Percentiles rank a stretch among this genome's conserved stretches.
Evolutionary conservation across 2,329 filamentous ascomycete genomes (phyloP).

Genomic region (Lecanicillium sp.): DNA sequence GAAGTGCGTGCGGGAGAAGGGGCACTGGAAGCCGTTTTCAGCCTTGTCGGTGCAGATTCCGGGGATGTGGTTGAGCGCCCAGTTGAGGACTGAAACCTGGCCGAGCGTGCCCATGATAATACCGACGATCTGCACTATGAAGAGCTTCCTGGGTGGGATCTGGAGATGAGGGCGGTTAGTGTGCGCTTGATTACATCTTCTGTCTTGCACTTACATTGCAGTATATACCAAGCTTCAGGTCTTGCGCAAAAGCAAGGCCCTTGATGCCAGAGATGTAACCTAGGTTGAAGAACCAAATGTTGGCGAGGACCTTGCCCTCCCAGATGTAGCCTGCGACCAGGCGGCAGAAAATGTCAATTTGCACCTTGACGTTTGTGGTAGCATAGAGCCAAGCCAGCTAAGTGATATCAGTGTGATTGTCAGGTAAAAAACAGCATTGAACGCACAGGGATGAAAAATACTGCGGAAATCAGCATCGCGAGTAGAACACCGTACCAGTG

Average conservation of each 20-base stretch:
- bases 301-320: slow-evolving; percentile 35
- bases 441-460: slow-evolving; percentile 26
- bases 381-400: slow-evolving; percentile 30
- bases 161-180: slow-evolving; percentile 18
- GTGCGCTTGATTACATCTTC: background rate
- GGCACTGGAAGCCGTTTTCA: slow-evolving; percentile 39
- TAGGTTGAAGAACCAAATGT: slow-evolving; percentile 33
- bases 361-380: slow-evolving; percentile 37
- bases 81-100: slow-evolving; percentile 34
- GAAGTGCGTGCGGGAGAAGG: slow-evolving; percentile 36
- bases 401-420: background rate
- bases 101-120: slow-evolving; percentile 38
- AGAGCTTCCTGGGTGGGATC: slow-evolving; percentile 39
- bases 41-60: slow-evolving; percentile 41
- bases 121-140: slow-evolving; percentile 37
- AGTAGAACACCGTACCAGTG: slow-evolving; percentile 28
- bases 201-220: slow-evolving; percentile 21
- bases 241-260: slow-evolving; percentile 35
- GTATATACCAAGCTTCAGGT: slow-evolving; percentile 41
- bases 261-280: slow-evolving; percentile 38
- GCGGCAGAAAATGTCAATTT: slow-evolving; percentile 39
- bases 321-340: slow-evolving; percentile 40
- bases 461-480: slow-evolving; percentile 22
- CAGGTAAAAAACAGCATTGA: background rate
- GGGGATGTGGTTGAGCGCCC: slow-evolving; percentile 38